Evolutionary conservation across 2,329 filamentous ascomycete species (phyloP), one percentile per base, ranked within the genome.

Genomic region (Thermoascus crustaceus): DNA sequence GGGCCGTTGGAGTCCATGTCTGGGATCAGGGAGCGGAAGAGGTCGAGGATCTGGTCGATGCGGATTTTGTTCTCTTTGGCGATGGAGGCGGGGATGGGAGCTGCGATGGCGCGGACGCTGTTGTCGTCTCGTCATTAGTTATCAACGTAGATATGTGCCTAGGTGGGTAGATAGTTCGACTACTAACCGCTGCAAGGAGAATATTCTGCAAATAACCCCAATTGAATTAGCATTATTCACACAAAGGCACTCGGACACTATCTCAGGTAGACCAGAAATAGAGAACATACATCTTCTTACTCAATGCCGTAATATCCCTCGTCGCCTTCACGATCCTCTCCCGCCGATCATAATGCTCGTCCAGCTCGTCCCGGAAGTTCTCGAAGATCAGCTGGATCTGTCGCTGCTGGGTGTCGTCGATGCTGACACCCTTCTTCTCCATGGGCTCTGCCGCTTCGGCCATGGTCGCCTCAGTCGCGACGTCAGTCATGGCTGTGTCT

Each of bases 331-430:
- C 84, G 48, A 94, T 78, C 35, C 82, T 77, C 66, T 95, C 88
- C 38, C 87, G 76, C 10, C 91, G 80, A 62, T 96, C 91, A 60
- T 98, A 85, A 57, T 96, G 89, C 63, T 91, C 78, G 54, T 98
- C 91, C 18, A 98, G 71, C 63, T 95, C 88, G 52, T 82, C 73
- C 34, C 88, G 81, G 58, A 96, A 94, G 5, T 60, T 66, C 59
- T 85, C 82, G 58, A 98, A 98, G 73, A 96, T 87, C 46, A 79
- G 57, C 29, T 35, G 38, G n/a, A n/a, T n/a, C n/a, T n/a, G n/a
- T n/a, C n/a, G n/a, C n/a, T n/a, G n/a, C n/a, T n/a, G n/a, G n/a
- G n/a, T n/a, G n/a, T n/a, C n/a, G n/a, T n/a, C n/a, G n/a, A n/a
- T n/a, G n/a, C n/a, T n/a, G n/a, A n/a, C n/a, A n/a, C n/a, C n/a